Base-by-base conservation (phyloP, 345 rosid genomes). In the Cardamine chenopodiifolia region DNA sequence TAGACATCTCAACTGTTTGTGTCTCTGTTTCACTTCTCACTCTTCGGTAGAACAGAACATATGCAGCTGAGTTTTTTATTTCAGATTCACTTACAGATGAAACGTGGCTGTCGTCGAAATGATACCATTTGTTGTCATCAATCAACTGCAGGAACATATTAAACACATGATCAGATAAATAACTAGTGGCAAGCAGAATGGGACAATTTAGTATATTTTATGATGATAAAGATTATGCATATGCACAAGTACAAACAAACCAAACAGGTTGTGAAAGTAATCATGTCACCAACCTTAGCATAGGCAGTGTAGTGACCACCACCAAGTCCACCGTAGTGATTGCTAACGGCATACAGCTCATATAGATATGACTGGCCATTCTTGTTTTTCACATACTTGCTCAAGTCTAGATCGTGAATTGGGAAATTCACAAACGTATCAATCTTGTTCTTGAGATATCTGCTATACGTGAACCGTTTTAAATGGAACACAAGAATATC, bases 271-370 rank as follows among this genome's bases (percentile, higher is more conserved):
- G 45, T 7, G 34, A 28, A 26, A 53, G 15, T 15, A 37, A 59
- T 67, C 42, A 53, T 65, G 40, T 44, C 4, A 37, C 77, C 58
- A 79, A 92, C 99, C 98, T 95, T 95, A 3, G 98, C 96, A 78
- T 86, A 89, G 26, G 99, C 99, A 61, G 99, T 95, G 77, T 95
- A 92, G 74, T 92, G 99, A 63, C 99, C 99, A 17, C 99, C 96
- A 58, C 99, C 99, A 56, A 95, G 84, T 69, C 97, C 98, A 72
- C 99, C 99, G 20, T 89, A 95, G 82, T 95, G 99, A 66, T 95
- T 95, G 80, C 99, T 95, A 83, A 95, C 68, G 14, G 99, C 99
- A 78, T 85, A 95, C 1, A 92, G 83, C 64, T 92, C 99, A 45
- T 92, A 95, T 11, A 77, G 29, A 64, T 84, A 85, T 57, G 91